A percentile compares a stretch with the other conserved stretches of the same genome.
phyloP scores from a whole-genome alignment of 108 stramenopile genomes.

The Epipyxis sp. region DNA sequence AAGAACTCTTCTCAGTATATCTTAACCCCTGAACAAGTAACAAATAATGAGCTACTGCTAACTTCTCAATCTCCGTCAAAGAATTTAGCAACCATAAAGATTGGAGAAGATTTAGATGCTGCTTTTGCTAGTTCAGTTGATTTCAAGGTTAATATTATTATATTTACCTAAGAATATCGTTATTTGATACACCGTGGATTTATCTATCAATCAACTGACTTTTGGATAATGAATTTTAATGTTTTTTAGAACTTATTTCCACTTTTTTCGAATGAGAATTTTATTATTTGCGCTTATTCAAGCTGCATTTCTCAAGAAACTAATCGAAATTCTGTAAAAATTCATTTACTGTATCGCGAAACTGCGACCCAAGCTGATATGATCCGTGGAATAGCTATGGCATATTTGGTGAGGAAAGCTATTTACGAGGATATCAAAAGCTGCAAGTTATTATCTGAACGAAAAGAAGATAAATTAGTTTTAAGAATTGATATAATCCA shows the following conservation, averaged over 20 bases:
- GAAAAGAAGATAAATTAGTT: no score
- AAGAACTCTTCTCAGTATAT: background rate
- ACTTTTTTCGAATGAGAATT: background rate
- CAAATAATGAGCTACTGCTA: background rate
- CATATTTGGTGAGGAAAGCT: no score
- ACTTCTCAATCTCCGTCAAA: background rate
- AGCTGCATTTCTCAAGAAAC: slow-evolving; percentile 1
- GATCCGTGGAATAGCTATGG: no score
- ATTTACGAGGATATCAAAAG: no score
- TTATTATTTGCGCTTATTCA: background rate
- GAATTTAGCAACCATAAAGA: no score
- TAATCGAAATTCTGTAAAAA: no score
- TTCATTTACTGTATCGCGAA: no score
- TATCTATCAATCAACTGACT: background rate
- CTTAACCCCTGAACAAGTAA: background rate
- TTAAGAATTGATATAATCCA: no score
- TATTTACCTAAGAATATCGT: background rate
- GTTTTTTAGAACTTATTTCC: background rate
- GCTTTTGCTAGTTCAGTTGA: background rate
- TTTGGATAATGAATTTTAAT: background rate
- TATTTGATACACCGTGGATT: background rate
- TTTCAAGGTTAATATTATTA: background rate
- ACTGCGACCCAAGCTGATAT: no score
- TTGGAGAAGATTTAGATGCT: no score
- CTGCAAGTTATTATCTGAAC: no score